Evolutionary conservation across 2,329 filamentous ascomycete genomes (phyloP).

Genomic region (Trichoderma atroviride): DNA sequence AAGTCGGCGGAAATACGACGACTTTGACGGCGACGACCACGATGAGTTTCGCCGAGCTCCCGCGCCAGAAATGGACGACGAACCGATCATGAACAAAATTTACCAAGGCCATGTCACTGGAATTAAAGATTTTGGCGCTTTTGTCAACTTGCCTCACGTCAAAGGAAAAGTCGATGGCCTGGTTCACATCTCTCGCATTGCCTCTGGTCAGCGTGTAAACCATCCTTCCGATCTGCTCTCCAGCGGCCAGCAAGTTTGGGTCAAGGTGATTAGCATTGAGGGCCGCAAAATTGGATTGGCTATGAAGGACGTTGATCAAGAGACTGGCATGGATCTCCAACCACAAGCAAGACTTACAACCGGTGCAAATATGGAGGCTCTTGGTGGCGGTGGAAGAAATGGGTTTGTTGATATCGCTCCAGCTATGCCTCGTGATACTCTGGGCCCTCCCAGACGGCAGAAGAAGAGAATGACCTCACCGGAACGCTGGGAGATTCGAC

Average conservation of each 20-base stretch:
- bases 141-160: slow-evolving; percentile 88
- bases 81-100: slow-evolving; percentile 79
- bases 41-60: slow-evolving; percentile 69
- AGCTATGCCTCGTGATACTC: slow-evolving; percentile 43
- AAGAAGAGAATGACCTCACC: slow-evolving; percentile 96
- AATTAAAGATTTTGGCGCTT: slow-evolving; percentile 92
- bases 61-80: slow-evolving; percentile 75
- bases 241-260: slow-evolving; percentile 80
- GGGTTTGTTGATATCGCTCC: slow-evolving; percentile 53
- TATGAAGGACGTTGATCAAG: slow-evolving; percentile 97
- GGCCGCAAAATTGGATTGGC: slow-evolving; percentile 81
- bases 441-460: slow-evolving; percentile 55
- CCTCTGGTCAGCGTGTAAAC: slow-evolving; percentile 81
- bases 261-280: slow-evolving; percentile 89
- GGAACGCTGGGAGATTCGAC: slow-evolving; percentile 95
- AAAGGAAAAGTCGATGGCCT: slow-evolving; percentile 88
- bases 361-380: slow-evolving; percentile 83
- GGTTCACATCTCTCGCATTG: slow-evolving; percentile 89
- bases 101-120: slow-evolving; percentile 90
- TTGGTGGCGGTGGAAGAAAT: slow-evolving; percentile 67
- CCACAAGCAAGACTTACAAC: slow-evolving; percentile 79
- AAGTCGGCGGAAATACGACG: slow-evolving; percentile 42
- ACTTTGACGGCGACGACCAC: slow-evolving; percentile 48
- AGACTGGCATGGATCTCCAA: slow-evolving; percentile 78
- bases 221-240: slow-evolving; percentile 87